Evolutionary conservation across 2,329 filamentous ascomycete species (phyloP).

Genomic region (Exophiala mesophila): DNA sequence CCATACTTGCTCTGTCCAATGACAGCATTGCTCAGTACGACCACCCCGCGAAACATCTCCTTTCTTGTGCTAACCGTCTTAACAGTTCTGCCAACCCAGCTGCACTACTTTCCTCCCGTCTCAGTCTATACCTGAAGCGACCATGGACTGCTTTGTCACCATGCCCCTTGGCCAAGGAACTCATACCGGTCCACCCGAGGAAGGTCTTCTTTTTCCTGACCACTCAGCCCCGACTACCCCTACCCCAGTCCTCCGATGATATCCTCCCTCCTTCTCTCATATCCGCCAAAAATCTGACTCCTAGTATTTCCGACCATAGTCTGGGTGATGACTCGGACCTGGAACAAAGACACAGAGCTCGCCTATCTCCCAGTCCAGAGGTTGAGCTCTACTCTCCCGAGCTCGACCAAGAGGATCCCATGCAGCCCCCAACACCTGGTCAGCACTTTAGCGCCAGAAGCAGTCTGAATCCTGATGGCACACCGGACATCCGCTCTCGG

Average conservation of each 20-base stretch:
- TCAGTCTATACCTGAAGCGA: constrained; percentile 85
- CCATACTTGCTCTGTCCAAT: constrained; percentile 69
- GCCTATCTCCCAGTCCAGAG: constrained; percentile 86
- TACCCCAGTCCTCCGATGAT: constrained; percentile 62
- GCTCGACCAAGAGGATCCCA: constrained; percentile 65
- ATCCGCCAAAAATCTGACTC: constrained; percentile 67
- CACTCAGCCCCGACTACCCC: constrained; percentile 74
- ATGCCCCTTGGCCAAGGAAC: constrained; percentile 87
- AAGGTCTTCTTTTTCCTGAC: constrained; percentile 96
- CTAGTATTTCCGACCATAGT: constrained; percentile 68
- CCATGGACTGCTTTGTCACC: constrained; percentile 71
- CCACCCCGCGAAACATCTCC: background rate
- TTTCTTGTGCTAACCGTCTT: constrained; percentile 30
- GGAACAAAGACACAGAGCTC: constrained; percentile 52
- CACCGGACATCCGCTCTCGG: constrained; percentile 31
- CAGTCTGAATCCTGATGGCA: constrained; percentile 29
- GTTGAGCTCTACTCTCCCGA: constrained; percentile 84
- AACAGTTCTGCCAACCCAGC: constrained; percentile 87
- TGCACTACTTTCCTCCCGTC: constrained; percentile 87
- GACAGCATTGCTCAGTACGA: constrained; percentile 88
- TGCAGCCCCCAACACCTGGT: constrained; percentile 56
- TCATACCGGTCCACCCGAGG: constrained; percentile 86
- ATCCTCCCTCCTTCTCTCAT: constrained; percentile 45
- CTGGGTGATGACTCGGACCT: constrained; percentile 69
- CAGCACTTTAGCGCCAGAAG: constrained; percentile 57